Percentiles rank a stretch among this genome's conserved stretches.
Evolutionary conservation across 371 early-diverging fungal genomes (phyloP).

Genomic region (Coemansia sp.): DNA sequence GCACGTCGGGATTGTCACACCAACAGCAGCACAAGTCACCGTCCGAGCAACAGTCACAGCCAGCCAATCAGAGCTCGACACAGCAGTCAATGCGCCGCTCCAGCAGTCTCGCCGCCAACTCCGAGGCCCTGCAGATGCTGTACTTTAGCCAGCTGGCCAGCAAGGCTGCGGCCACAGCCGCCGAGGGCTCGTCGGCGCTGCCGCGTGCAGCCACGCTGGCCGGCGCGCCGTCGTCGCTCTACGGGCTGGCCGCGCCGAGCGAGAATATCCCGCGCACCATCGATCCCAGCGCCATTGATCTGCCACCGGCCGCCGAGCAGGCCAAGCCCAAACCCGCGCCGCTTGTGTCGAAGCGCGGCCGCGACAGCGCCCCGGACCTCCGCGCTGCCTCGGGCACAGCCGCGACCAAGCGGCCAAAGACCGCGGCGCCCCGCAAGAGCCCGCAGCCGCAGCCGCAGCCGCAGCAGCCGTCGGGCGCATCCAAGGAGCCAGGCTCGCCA

Average conservation of each 20-base stretch:
- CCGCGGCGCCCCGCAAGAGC: not conserved
- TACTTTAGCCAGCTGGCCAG: slow-evolving; percentile 41
- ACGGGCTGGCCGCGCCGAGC: slow-evolving; percentile 3
- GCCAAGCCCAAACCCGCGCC: not conserved
- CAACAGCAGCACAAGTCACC: slow-evolving; percentile 2
- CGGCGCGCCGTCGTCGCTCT: slow-evolving; percentile 15
- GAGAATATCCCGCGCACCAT: slow-evolving; percentile 38
- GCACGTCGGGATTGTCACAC: not conserved
- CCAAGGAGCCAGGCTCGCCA: too few species aligned
- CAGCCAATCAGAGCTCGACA: not conserved
- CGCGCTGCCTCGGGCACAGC: not conserved
- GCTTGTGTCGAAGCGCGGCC: not conserved
- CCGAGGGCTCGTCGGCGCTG: slow-evolving; percentile 4
- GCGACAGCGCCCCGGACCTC: not conserved
- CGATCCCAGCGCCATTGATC: slow-evolving; percentile 44
- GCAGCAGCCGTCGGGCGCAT: not conserved
- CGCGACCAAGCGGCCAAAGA: slow-evolving; percentile 1
- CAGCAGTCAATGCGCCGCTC: slow-evolving; percentile 2
- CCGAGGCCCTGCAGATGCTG: slow-evolving; percentile 44
- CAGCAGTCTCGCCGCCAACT: not conserved
- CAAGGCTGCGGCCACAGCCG: slow-evolving; percentile 24
- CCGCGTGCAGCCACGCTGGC: slow-evolving; percentile 17
- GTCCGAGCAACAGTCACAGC: slow-evolving; percentile 8
- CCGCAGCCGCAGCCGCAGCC: not conserved
- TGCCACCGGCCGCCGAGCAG: slow-evolving; percentile 13